These are phyloP conservation scores for Penstemon barbatus DNA, from an alignment of 257 asterid genomes.

Conservation along the genomic window DNA sequence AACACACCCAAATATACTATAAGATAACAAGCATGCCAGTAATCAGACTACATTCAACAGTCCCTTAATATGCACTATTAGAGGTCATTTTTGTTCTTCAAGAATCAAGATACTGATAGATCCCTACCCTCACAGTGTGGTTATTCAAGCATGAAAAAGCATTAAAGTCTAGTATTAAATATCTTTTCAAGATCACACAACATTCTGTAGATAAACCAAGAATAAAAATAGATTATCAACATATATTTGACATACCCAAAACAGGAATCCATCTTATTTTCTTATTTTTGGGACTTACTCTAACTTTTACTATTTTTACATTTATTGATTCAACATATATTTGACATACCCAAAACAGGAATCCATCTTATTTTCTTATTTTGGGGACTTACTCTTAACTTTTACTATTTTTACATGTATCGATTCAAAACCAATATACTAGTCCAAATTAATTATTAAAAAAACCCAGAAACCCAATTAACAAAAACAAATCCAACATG, in stretches of 20 bases:
- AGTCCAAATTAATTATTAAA: slow-evolving; percentile 10
- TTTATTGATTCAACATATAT: slow-evolving; percentile 10
- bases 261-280: slow-evolving; percentile 19
- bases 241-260: slow-evolving; percentile 21
- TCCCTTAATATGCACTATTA: background rate
- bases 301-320: background rate
- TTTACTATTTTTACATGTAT: background rate
- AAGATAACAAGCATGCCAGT: background rate
- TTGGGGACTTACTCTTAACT: slow-evolving; percentile 4
- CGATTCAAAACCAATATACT: slow-evolving; percentile 10
- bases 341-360: slow-evolving; percentile 23
- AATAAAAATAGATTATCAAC: background rate
- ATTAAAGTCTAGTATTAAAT: slow-evolving; percentile 7
- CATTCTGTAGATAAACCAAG: slow-evolving; percentile 13
- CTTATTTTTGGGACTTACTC: slow-evolving; percentile 22
- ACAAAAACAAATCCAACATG: slow-evolving; percentile 13
- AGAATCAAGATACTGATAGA: background rate
- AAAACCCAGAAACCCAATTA: background rate
- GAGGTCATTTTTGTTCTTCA: background rate
- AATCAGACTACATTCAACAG: background rate
- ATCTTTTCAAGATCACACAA: background rate
- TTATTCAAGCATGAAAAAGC: slow-evolving; percentile 2
- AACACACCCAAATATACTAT: background rate
- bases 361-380: slow-evolving; percentile 23
- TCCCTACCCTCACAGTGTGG: slow-evolving; percentile 1